phyloP scores from a whole-genome alignment of 371 early-diverging fungal genomes.

The Rhizomucor pusillus region DNA sequence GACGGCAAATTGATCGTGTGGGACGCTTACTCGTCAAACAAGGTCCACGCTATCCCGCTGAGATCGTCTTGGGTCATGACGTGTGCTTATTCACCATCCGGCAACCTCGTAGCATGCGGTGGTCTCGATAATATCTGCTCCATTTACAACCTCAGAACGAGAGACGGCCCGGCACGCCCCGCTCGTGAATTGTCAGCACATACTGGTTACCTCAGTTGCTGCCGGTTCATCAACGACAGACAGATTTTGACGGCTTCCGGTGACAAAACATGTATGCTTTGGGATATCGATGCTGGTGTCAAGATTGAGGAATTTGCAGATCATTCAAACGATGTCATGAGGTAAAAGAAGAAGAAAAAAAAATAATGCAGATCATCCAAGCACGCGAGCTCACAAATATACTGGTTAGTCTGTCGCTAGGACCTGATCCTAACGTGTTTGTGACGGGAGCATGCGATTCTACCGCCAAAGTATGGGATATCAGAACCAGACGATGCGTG shows the following conservation, averaged over 20 bases:
- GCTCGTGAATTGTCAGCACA: slow-evolving; percentile 94
- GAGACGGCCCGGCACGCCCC: slow-evolving; percentile 92
- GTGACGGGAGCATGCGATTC: slow-evolving; percentile 98
- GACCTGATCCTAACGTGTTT: slow-evolving; percentile 92
- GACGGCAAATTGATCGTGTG: slow-evolving; percentile 98
- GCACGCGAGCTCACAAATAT: background rate
- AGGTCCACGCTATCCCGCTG: slow-evolving; percentile 95
- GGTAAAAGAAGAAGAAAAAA: slow-evolving; percentile 24
- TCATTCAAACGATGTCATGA: slow-evolving; percentile 98
- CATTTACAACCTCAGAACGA: slow-evolving; percentile 91
- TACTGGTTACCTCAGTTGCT: slow-evolving; percentile 96
- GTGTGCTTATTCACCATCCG: slow-evolving; percentile 95
- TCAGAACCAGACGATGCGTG: slow-evolving; percentile 92
- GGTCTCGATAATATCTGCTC: slow-evolving; percentile 97
- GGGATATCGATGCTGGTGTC: slow-evolving; percentile 96
- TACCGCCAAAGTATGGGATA: slow-evolving; percentile 99
- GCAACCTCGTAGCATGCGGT: slow-evolving; percentile 96
- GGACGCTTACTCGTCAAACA: slow-evolving; percentile 97
- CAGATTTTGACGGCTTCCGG: slow-evolving; percentile 93
- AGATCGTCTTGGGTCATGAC: slow-evolving; percentile 99
- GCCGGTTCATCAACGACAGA: slow-evolving; percentile 91
- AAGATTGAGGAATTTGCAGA: slow-evolving; percentile 92
- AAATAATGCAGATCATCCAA: background rate
- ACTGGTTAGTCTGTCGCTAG: slow-evolving; percentile 74
- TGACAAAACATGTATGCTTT: slow-evolving; percentile 97